Evolutionary conservation across 257 asterid genomes (phyloP), one percentile per base, ranked within the genome.

Genomic region (Solanum lycopersicoides): DNA sequence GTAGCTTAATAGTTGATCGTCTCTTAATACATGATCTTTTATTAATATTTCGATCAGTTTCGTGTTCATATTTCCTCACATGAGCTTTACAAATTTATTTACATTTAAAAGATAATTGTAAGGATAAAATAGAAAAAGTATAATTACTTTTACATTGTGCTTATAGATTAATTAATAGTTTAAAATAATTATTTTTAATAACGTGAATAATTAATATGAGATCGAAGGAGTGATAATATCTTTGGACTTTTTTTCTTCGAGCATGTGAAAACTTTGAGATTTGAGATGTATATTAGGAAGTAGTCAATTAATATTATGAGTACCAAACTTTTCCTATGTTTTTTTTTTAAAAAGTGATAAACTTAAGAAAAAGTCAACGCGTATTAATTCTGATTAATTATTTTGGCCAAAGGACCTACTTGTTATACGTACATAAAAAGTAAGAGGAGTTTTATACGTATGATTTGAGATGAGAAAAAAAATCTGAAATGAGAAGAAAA

Each of bases 151-250:
- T 7, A 3, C 7, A 0, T 20, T 56, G 0, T 18, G 4, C 18
- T 56, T 56, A 7, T 56, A 7, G 20, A 56, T 20, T 56, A 56
- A 56, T 56, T 18, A 56, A 16, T 56, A n/a, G 20, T 20, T 56
- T 56, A 7, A 56, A 15, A 18, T 56, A 56, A 56, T 56, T 56
- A 56, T 20, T 56, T 20, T 20, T 56, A 56, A 20, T 56, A 7
- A 56, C 21, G 0, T 20, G n/a, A 0, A 59, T 20, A 7, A 53
- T 53, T 53, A 53, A 53, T 53, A 53, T 16, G 60, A 56, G n/a
- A 56, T 0, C 9, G 0, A 1, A 50, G 9, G 63, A 0, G 23
- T 16, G 0, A 6, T 16, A 53, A 53, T 16, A 53, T 2, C 63
- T 53, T n/a, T 53, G 23, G 0, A 6, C 9, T 53, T 53, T 53